Evolutionary conservation across 2,329 filamentous ascomycete genomes (phyloP), one percentile per base, ranked within the genome.

Genomic region (Pseudogymnoascus sp.): DNA sequence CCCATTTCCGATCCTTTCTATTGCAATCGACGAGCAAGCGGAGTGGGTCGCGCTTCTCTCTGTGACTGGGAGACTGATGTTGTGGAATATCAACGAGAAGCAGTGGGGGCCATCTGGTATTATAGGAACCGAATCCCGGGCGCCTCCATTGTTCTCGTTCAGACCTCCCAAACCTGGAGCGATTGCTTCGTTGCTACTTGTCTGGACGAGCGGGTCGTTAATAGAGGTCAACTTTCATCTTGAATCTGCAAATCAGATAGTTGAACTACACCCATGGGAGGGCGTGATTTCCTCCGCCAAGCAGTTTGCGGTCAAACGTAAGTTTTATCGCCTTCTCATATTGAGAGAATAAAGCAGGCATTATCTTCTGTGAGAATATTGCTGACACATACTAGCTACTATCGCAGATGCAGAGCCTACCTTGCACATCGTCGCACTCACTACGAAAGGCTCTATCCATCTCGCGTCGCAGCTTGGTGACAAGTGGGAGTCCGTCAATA

Each of bases 21-120:
- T 88, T 69, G 80, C 86, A 0, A 82, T 91, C 33, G 86, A 91
- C 64, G 81, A 83, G 33, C 78, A 79, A 13, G 86, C 86, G 1
- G 82, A 79, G 42, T 87, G 85, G 81, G 76, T 91, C 33, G 89
- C 88, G 1, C 76, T 92, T 3, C 76, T 90, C 31, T 86, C 86
- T 7, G 79, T 81, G 4, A 77, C 78, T 47, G 79, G 81, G 56
- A 80, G 78, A 35, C 80, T 90, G 11, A 75, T 82, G 16, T 70
- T 91, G 4, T 93, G 88, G 85, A 83, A 84, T 67, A 76, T 90
- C 3, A 74, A 76, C 14, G 77, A 84, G 40, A 80, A 80, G 56
- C 76, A 75, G 10, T 88, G 88, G 80, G 80, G 81, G 0, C 77
- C 81, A n/a, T 78, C 76, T 1, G 73, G 85, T 24, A 69, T 80